Conservation (phyloP, 371 early-diverging fungal species). For the Syncephalastrum racemosum region DNA sequence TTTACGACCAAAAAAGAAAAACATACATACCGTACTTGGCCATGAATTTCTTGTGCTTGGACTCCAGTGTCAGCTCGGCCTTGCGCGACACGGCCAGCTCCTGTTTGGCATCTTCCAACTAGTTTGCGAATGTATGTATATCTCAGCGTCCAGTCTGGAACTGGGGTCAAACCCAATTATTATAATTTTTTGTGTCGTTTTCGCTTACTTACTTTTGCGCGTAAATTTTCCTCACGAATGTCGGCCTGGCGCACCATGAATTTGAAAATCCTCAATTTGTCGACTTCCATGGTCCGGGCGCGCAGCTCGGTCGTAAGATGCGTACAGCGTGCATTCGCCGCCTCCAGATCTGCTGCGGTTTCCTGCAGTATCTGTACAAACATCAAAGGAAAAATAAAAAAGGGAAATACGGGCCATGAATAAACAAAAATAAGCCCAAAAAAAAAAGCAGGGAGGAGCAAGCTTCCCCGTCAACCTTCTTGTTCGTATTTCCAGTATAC, state of each 20-base stretch:
- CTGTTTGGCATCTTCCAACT: slow-evolving; percentile 48
- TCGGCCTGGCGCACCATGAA: slow-evolving; percentile 49
- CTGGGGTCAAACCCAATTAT: neutral
- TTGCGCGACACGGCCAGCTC: slow-evolving; percentile 41
- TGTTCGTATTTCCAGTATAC: neutral
- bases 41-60: slow-evolving; percentile 43
- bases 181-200: neutral
- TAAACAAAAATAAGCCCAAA: neutral
- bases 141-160: neutral
- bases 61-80: slow-evolving; percentile 39
- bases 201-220: slow-evolving; percentile 28
- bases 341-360: slow-evolving; percentile 36
- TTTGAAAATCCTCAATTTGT: slow-evolving; percentile 43
- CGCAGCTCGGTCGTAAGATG: slow-evolving; percentile 38
- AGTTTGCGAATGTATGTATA: neutral
- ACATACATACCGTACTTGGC: slow-evolving; percentile 34
- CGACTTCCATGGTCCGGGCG: slow-evolving; percentile 30
- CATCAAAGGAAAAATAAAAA: slow-evolving; percentile 1
- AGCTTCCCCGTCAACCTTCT: neutral
- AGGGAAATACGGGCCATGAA: slow-evolving; percentile 4
- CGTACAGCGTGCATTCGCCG: slow-evolving; percentile 29
- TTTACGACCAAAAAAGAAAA: too few relatives aligned
- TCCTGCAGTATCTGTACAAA: slow-evolving; percentile 27
- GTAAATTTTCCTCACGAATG: slow-evolving; percentile 37
- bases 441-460: neutral